Conservation (phyloP, 306 rosid species). For the Malus sylvestris region DNA sequence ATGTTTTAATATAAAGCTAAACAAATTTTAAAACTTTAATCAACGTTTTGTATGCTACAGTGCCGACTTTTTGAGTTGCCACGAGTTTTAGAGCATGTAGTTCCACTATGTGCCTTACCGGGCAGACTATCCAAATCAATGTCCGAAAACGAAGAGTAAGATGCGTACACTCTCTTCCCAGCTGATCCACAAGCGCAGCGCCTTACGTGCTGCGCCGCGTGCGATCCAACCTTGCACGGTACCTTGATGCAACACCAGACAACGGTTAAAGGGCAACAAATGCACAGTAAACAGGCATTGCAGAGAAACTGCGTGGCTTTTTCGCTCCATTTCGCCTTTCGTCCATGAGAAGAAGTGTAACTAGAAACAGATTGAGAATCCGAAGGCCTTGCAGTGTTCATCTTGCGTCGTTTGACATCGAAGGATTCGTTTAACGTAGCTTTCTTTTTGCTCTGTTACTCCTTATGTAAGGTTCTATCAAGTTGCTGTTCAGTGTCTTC, state of each 20-base stretch:
- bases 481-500: not conserved
- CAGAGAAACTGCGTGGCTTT: conserved; percentile 31
- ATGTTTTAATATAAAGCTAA: not conserved
- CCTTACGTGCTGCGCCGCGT: conserved; percentile 22
- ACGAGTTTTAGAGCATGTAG: not conserved
- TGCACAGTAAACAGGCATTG: conserved; percentile 43
- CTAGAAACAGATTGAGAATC: not conserved
- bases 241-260: conserved; percentile 45
- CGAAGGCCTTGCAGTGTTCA: conserved; percentile 4
- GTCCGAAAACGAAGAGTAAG: conserved; percentile 67
- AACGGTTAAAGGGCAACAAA: conserved; percentile 44
- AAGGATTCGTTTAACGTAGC: not conserved
- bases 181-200: conserved; percentile 26
- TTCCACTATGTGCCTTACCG: not conserved
- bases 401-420: not conserved
- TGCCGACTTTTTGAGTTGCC: not conserved
- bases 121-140: conserved; percentile 31
- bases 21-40: not conserved
- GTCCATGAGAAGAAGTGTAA: conserved; percentile 4
- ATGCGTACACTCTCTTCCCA: conserved; percentile 17
- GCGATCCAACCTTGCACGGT: conserved; percentile 43
- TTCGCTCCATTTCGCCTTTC: conserved; percentile 22
- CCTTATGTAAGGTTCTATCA: not conserved
- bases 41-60: not conserved
- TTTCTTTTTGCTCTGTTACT: not conserved